Base-by-base conservation (phyloP, 192 early-diverging fungal species). In the Podila clonocystis region DNA sequence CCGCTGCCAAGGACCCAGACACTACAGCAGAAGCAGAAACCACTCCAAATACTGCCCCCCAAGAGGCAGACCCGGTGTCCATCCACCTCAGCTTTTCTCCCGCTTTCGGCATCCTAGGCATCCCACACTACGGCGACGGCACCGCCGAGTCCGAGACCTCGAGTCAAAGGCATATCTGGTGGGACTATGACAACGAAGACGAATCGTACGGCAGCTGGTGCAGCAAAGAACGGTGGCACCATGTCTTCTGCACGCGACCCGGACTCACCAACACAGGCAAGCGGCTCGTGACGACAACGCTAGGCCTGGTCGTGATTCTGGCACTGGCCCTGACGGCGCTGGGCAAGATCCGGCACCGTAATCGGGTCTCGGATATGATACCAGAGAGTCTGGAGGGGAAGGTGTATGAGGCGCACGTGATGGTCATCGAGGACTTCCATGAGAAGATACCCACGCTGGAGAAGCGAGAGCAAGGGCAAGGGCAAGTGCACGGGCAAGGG, bases 341-440 rank as follows among this genome's bases (percentile, higher is more conserved):
- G 22, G 75, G 75, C 0, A 71, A 31, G 52, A 58, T 78, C 59
- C 50, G 45, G 24, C n/a, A 72, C 17, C 34, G 28, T 0, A 28
- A 48, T 5, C 75, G 58, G 60, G 75, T 72, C 9, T 72, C 75
- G 34, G 75, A 78, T 26, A 20, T n/a, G 15, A 30, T 78, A 20
- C 75, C 75, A 3, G 28, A 58, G 20, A 78, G 59, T 58, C 38
- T 78, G 33, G 64, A 30, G 0, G 68, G 50, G 5, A n/a, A 13
- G 1, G 60, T 78, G 13, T 66, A 71, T 63, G 75, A 78, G 5
- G 69, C 75, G 0, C 75, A 72, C 24, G 61, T 78, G 34, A 65
- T 72, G 20, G 64, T 78, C n/a, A 34, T 78, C 48, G 66, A 67
- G 31, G 75, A 72, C 49, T 62, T 72, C 30, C 26, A 65, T 9